phyloP scores from a whole-genome alignment of 2,329 filamentous ascomycete species.

The Clonostachys solani region DNA sequence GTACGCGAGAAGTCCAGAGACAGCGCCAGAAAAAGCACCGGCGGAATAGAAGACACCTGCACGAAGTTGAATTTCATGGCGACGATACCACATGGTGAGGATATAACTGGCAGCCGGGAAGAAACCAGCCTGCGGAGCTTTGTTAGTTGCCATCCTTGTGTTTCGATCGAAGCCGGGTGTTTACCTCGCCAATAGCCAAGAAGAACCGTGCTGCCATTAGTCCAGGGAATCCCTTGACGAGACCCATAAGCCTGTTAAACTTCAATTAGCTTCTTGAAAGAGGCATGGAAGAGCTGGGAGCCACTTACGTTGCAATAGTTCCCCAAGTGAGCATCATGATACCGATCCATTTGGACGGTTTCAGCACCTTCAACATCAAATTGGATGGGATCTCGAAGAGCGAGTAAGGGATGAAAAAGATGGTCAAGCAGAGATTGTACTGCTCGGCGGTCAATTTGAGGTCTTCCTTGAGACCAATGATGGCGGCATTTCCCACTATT shows the following conservation, averaged over 20 bases:
- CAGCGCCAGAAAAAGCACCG: constrained; percentile 11
- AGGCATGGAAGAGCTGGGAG: constrained; percentile 55
- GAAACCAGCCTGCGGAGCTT: constrained; percentile 3
- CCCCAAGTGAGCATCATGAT: constrained; percentile 5
- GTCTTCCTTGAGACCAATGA: constrained; percentile 74
- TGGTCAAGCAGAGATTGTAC: constrained; percentile 2
- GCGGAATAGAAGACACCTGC: constrained; percentile 21
- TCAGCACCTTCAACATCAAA: constrained; percentile 15
- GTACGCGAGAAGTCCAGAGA: constrained; percentile 13
- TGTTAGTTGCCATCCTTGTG: background rate
- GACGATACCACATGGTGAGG: constrained; percentile 1
- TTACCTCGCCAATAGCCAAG: constrained; percentile 3
- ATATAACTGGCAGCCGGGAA: constrained; percentile 4
- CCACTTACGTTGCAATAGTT: background rate
- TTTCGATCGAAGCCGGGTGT: background rate
- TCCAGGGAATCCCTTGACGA: constrained; percentile 1
- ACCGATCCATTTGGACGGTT: constrained; percentile 5
- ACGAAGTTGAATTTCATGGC: constrained; percentile 4
- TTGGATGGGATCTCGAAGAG: constrained; percentile 24
- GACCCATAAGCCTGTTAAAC: background rate
- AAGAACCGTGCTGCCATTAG: background rate
- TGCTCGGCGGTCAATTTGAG: constrained; percentile 50
- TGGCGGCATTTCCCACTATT: constrained; percentile 57
- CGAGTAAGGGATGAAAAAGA: constrained; percentile 62
- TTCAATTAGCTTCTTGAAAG: constrained; percentile 10